Base-by-base conservation (phyloP, 345 rosid genomes). In the Passiflora organensis region DNA sequence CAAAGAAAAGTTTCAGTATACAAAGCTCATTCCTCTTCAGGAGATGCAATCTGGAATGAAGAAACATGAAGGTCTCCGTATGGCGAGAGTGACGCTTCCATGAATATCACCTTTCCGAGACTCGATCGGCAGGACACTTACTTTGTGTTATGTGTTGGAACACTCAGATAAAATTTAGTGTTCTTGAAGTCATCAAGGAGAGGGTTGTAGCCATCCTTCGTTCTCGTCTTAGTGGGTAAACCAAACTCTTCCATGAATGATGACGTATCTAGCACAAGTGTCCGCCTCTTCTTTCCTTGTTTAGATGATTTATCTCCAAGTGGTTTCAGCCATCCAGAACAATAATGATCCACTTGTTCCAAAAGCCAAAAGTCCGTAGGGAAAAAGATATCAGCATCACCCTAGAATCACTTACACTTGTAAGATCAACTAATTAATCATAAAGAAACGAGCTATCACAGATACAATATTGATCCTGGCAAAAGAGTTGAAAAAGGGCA, bases 351-450 rank as follows among this genome's bases (percentile, higher is more conserved):
- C 69, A 93, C 78, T 23, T 71, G 70, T 73, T 93, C 99, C 83
- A 93, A 76, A 44, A 93, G 89, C 87, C 77, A 80, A 65, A 93
- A 93, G 70, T 93, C 91, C 1, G 96, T 89, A 6, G 96, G 96
- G 55, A 93, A 93, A 70, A 93, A 93, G 24, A 91, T 88, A 75
- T 93, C 99, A 59, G 95, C 96, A 79, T 93, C 99, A 58, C 96
- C 99, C 96, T 89, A 78, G 80, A 66, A 62, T 43, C 59, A 61
- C 32, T 20, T 60, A 24, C 37, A 52, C 25, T 23, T 43, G 21
- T 52, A 28, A 13, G 16, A 23, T 12, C 43, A 13, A 39, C 19
- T 28, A 22, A 48, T 28, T 1, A 47, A 37, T 24, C 18, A 41
- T 8, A 6, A 53, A 44, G 6, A 43, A 44, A 44, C 9, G 22